Evolutionary conservation across 2,329 filamentous ascomycete genomes (phyloP).

Genomic region (Paecilomyces dactylethromorphus): DNA sequence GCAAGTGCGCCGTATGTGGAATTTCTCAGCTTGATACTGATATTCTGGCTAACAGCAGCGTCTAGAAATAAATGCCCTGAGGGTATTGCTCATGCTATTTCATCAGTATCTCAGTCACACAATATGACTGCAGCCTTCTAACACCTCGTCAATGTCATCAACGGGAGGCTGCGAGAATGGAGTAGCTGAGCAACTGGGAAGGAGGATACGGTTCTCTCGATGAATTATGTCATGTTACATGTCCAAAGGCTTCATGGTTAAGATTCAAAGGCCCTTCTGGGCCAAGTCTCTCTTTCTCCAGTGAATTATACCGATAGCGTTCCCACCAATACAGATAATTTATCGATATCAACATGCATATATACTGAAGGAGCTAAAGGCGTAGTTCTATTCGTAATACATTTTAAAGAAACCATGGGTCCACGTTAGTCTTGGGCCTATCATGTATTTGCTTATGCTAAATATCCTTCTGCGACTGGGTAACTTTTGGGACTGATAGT

Average conservation of each 20-base stretch:
- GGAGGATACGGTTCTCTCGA: not conserved
- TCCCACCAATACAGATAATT: not conserved
- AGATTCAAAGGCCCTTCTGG: not conserved
- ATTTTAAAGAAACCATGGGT: not conserved
- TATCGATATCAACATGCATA: not conserved
- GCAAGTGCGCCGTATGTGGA: slow-evolving; percentile 31
- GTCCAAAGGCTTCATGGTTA: not conserved
- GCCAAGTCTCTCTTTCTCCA: not conserved
- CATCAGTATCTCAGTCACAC: not conserved
- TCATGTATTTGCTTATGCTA: not conserved
- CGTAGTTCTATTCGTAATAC: not conserved
- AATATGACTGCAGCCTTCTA: not conserved
- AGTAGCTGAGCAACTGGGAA: not conserved
- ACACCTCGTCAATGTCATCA: not conserved
- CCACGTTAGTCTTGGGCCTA: not conserved
- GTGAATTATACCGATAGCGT: not conserved
- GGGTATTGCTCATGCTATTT: not conserved
- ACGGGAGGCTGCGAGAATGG: not conserved
- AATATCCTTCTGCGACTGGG: not conserved
- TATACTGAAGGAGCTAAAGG: not conserved
- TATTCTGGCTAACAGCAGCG: not conserved
- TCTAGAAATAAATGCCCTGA: slow-evolving; percentile 3
- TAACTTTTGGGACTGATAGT: not conserved
- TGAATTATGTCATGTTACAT: not conserved
- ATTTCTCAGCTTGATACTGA: not conserved